phyloP scores from a whole-genome alignment of 768 basidiomycete species.

The Phanerochaete carnosa region DNA sequence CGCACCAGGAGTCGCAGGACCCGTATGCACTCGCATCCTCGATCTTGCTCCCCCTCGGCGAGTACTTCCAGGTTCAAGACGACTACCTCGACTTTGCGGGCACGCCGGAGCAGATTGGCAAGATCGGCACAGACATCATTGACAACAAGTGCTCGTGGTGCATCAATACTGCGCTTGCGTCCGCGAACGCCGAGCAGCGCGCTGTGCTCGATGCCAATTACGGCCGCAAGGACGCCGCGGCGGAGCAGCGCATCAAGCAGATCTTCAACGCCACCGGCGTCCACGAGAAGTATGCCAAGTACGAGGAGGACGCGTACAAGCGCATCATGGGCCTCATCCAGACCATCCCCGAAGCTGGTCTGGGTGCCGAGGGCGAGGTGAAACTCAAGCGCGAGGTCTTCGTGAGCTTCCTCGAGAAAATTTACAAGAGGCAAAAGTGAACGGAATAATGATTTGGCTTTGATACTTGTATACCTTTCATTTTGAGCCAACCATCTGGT shows the following conservation, averaged over 20 bases:
- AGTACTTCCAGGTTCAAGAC: slow-evolving; percentile 99
- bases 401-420: slow-evolving; percentile 84
- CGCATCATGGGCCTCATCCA: slow-evolving; percentile 69
- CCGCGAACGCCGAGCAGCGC: slow-evolving; percentile 54
- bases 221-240: slow-evolving; percentile 52
- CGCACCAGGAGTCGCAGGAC: slow-evolving; percentile 44
- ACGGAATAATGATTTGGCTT: background rate
- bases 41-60: slow-evolving; percentile 89
- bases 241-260: slow-evolving; percentile 60
- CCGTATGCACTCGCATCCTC: slow-evolving; percentile 72
- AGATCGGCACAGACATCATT: slow-evolving; percentile 96
- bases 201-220: slow-evolving; percentile 64
- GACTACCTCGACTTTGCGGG: slow-evolving; percentile 94
- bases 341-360: slow-evolving; percentile 57
- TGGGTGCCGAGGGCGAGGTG: slow-evolving; percentile 30
- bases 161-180: slow-evolving; percentile 78
- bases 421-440: slow-evolving; percentile 58
- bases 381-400: slow-evolving; percentile 68
- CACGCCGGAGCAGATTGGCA: slow-evolving; percentile 88
- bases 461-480: background rate
- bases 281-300: slow-evolving; percentile 62
- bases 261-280: slow-evolving; percentile 73
- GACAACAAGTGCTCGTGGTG: slow-evolving; percentile 99
- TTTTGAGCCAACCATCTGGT: background rate
- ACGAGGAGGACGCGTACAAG: slow-evolving; percentile 74